These are phyloP conservation scores for Phaeophleospora eucalypticola DNA, from an alignment of 2,329 filamentous ascomycete species.

Conservation along the genomic window DNA sequence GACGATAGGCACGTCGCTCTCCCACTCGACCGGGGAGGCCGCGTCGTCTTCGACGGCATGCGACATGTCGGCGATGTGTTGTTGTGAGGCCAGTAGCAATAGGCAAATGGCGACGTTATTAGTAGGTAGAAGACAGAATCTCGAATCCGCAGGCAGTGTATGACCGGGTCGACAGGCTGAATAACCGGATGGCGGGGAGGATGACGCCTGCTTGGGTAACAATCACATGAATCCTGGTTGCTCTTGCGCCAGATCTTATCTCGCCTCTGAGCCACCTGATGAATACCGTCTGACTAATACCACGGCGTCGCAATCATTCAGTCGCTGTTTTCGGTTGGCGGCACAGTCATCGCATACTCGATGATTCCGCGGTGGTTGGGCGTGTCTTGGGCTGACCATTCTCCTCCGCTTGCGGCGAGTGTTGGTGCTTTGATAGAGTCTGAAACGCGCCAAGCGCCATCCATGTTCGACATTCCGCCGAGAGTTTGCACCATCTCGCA, in stretches of 20 bases:
- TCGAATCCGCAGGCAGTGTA: not conserved
- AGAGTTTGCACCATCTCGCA: not conserved
- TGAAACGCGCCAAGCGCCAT: not conserved
- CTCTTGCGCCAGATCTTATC: not conserved
- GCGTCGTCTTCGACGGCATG: slow-evolving; percentile 3
- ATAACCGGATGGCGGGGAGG: not conserved
- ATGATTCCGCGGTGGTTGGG: not conserved
- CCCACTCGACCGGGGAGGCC: not conserved
- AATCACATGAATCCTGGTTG: not conserved
- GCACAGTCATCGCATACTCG: not conserved
- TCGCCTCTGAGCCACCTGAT: not conserved
- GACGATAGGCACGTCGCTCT: not conserved
- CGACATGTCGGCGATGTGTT: slow-evolving; percentile 10
- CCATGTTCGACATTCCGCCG: not conserved
- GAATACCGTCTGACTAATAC: not conserved
- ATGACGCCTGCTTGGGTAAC: not conserved
- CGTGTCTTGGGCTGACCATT: not conserved
- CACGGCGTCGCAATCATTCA: not conserved
- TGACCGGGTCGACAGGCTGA: not conserved
- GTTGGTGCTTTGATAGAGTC: not conserved
- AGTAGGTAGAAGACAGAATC: not conserved
- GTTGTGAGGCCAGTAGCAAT: not conserved
- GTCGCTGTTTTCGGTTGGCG: not conserved
- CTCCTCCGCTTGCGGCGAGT: not conserved
- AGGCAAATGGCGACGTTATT: not conserved